These are phyloP conservation scores for Phytophthora rubi DNA, from an alignment of 352 stramenopile genomes.

Conservation along the genomic window DNA sequence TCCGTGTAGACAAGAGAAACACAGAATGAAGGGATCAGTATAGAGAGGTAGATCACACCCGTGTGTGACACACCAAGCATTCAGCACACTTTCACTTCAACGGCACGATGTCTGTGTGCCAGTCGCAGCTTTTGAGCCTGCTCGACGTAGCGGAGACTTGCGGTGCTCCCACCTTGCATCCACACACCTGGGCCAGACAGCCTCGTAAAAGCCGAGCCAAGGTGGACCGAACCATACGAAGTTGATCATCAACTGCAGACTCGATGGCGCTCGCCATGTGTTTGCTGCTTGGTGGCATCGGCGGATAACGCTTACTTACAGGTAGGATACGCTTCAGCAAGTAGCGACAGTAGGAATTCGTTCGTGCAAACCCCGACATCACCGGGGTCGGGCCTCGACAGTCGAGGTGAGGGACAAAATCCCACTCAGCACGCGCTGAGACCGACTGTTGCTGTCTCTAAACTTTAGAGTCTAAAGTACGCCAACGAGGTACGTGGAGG, in stretches of 20 bases:
- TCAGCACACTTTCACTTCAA: conserved; percentile 21
- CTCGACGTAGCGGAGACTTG: conserved; percentile 23
- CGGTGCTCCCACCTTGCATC: conserved; percentile 9
- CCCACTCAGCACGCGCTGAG: background rate
- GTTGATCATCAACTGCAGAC: conserved; percentile 8
- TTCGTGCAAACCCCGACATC: conserved; percentile 32
- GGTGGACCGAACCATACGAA: conserved; percentile 5
- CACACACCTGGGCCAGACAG: conserved; percentile 15
- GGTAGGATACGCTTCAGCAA: conserved; percentile 6
- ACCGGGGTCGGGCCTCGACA: background rate
- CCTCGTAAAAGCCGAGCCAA: conserved; percentile 25
- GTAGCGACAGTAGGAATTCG: conserved; percentile 4
- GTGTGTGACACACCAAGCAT: conserved; percentile 34
- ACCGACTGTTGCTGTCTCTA: background rate
- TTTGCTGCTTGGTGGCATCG: conserved; percentile 9
- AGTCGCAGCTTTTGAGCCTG: conserved; percentile 13
- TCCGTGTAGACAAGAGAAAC: background rate
- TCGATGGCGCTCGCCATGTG: conserved; percentile 21
- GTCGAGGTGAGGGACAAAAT: background rate
- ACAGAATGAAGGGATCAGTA: background rate
- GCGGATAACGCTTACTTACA: too few relatives aligned
- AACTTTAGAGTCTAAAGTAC: too few relatives aligned
- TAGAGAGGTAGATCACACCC: conserved; percentile 12
- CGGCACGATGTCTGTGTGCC: conserved; percentile 15
- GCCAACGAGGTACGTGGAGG: background rate